phyloP scores from a whole-genome alignment of 371 early-diverging fungal genomes.

The Umbelopsis sp. region DNA sequence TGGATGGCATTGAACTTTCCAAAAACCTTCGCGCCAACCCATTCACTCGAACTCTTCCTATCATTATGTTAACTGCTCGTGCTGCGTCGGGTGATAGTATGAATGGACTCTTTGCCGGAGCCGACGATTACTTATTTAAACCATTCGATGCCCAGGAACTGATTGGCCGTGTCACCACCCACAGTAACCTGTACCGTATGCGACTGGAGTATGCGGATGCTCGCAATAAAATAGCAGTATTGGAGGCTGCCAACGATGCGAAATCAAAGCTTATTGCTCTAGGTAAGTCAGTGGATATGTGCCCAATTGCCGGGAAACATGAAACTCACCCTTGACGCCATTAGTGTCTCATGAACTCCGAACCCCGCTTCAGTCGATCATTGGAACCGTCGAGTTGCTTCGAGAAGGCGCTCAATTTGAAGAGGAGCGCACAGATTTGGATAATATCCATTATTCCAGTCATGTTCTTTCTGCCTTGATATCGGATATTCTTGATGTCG shows the following conservation, averaged over 20 bases:
- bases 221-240: conserved; percentile 35
- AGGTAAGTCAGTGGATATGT: neutral
- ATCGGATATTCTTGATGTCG: neutral
- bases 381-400: neutral
- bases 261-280: conserved; percentile 18
- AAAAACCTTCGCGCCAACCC: conserved; percentile 33
- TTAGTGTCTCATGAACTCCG: neutral
- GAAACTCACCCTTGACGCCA: conserved; percentile 14
- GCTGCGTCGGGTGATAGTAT: conserved; percentile 52
- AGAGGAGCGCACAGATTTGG: conserved; percentile 4
- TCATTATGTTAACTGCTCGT: conserved; percentile 52
- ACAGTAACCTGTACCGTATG: conserved; percentile 41
- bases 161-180: conserved; percentile 47
- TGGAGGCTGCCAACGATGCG: conserved; percentile 44
- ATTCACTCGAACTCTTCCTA: conserved; percentile 40
- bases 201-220: conserved; percentile 29
- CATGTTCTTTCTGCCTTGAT: neutral
- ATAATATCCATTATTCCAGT: conserved; percentile 2
- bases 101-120: conserved; percentile 44
- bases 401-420: neutral
- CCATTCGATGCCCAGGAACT: conserved; percentile 55
- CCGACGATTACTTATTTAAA: conserved; percentile 52
- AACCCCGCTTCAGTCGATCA: neutral
- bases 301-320: neutral
- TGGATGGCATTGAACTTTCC: conserved; percentile 52